Percentiles rank a stretch among this genome's conserved stretches.
Evolutionary conservation across 2,329 filamentous ascomycete genomes (phyloP).

Genomic region (Lasiodiplodia theobromae): DNA sequence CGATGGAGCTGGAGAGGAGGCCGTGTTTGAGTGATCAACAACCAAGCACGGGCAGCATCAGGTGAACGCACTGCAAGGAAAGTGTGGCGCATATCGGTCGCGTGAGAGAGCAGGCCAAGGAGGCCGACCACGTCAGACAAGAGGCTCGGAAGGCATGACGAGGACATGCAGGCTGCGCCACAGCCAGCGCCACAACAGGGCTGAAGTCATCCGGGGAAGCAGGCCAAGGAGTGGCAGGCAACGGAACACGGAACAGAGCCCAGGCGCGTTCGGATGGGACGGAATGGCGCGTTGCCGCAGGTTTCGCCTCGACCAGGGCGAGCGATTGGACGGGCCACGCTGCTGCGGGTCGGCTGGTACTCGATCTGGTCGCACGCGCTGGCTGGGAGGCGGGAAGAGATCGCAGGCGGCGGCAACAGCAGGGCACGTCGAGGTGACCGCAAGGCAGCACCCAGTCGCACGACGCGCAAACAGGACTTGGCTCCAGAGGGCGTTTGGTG

Average conservation of each 20-base stretch:
- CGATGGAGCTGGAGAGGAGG: not conserved
- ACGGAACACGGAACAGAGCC: slow-evolving; percentile 9
- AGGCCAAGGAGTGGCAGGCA: not conserved
- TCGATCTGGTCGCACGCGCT: not conserved
- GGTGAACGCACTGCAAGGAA: not conserved
- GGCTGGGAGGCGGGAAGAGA: not conserved
- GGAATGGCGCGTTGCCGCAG: not conserved
- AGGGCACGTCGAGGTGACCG: not conserved
- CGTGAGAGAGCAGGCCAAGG: slow-evolving; percentile 8
- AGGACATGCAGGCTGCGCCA: slow-evolving; percentile 2
- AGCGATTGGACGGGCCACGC: not conserved
- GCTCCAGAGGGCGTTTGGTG: not conserved
- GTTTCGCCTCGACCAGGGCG: not conserved
- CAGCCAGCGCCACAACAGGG: slow-evolving; percentile 10
- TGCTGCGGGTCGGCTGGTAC: not conserved
- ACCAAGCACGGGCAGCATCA: not conserved
- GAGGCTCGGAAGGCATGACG: slow-evolving; percentile 13
- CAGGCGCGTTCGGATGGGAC: slow-evolving; percentile 16
- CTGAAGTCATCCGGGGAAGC: slow-evolving; percentile 15
- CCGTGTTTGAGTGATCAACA: not conserved
- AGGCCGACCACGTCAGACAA: slow-evolving; percentile 13
- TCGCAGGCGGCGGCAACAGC: not conserved
- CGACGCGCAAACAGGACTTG: slow-evolving; percentile 20
- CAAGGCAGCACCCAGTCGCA: slow-evolving; percentile 4
- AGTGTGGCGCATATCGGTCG: slow-evolving; percentile 1